Base-by-base conservation (phyloP, 768 basidiomycete species). In the Tricholoma sp. region DNA sequence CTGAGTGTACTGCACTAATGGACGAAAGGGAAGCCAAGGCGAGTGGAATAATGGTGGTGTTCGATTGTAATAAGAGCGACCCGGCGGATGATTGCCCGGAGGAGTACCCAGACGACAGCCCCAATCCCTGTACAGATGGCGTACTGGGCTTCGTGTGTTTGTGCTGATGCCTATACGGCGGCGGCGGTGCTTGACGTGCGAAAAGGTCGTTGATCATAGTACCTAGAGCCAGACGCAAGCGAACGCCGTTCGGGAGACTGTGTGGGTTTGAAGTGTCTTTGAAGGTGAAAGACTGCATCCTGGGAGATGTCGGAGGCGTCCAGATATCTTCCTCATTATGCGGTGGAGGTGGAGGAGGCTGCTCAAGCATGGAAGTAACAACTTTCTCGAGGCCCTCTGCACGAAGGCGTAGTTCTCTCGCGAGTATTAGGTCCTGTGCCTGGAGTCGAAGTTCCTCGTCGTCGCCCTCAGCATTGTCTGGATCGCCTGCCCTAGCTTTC, bases 351-450 rank as follows among this genome's bases (percentile, higher is more conserved):
- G 83, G 80, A 1, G 90, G 90, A 0, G 88, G 86, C 60, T 91
- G 89, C 55, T 84, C 83, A 12, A 93, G 81, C 89, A 93, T 91
- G 46, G 85, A 79, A 0, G 81, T 83, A 50, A 90, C 80, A 43
- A 93, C 89, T 65, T 90, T 91, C 69, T 93, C 91, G 18, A 93
- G 78, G 11, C 87, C 86, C 61, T 92, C 89, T 1, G 91, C 88
- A 27, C 88, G 84, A 27, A 89, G 74, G 55, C 88, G 77, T 32
- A 91, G 79, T 52, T 68, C 76, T 22, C 83, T 75, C 2, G 91
- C 89, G 21, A 89, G 77, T 4, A 68, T 64, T 0, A 89, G 70
- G 64, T 91, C 83, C 65, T 89, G 87, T 37, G 70, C 73, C 37
- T 77, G 77, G 54, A 79, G 70, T 39, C 81, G 71, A 34, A 79